Conservation (phyloP, 306 rosid species). For the Luffa acutangula region DNA sequence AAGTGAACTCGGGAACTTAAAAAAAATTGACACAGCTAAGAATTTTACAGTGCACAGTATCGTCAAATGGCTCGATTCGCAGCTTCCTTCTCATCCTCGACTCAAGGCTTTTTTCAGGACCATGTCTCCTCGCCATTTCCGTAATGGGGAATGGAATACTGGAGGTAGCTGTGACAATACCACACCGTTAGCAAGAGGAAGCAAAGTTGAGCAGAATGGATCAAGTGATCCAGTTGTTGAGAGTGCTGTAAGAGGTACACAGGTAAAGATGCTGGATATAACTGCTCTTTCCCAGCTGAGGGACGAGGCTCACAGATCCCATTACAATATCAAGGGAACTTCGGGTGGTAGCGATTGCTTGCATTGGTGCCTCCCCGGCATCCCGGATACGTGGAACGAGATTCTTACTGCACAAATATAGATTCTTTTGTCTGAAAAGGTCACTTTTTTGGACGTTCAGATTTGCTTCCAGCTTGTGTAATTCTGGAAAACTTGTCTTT, state of each 20-base stretch:
- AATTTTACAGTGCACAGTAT: slow-evolving; percentile 53
- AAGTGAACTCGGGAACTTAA: slow-evolving; percentile 32
- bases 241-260: slow-evolving; percentile 58
- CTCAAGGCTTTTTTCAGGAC: slow-evolving; percentile 85
- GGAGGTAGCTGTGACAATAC: slow-evolving; percentile 74
- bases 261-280: slow-evolving; percentile 61
- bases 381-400: slow-evolving; percentile 93
- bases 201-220: slow-evolving; percentile 44
- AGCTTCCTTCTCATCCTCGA: slow-evolving; percentile 45
- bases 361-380: slow-evolving; percentile 93
- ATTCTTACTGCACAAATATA: slow-evolving; percentile 73
- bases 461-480: background rate
- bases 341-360: slow-evolving; percentile 58
- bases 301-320: slow-evolving; percentile 85
- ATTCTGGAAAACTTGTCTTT: background rate
- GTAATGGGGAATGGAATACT: slow-evolving; percentile 81
- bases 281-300: slow-evolving; percentile 73
- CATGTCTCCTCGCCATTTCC: slow-evolving; percentile 75
- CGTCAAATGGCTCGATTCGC: slow-evolving; percentile 64
- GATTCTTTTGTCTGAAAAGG: background rate
- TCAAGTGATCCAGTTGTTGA: slow-evolving; percentile 48
- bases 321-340: slow-evolving; percentile 39
- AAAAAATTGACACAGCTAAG: slow-evolving; percentile 48
- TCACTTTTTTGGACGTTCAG: background rate
- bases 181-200: slow-evolving; percentile 50